phyloP scores from a whole-genome alignment of 345 rosid species.

The Citrus medica region DNA sequence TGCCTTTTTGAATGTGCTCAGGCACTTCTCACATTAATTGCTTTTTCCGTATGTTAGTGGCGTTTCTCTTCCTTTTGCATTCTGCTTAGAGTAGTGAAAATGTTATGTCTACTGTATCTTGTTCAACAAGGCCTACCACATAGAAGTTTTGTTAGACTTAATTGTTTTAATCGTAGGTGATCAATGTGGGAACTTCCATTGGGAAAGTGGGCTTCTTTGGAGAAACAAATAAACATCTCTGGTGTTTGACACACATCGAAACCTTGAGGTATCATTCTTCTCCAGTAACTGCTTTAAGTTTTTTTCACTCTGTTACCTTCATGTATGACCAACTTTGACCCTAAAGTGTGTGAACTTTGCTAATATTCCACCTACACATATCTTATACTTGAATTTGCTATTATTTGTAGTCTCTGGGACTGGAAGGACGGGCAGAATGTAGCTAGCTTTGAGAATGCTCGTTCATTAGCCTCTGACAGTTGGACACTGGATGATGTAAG shows the following conservation, averaged over 20 bases:
- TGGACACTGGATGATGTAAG: conserved; percentile 73
- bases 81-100: not conserved
- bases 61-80: not conserved
- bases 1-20: not conserved
- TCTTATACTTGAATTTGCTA: not conserved
- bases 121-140: not conserved
- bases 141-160: not conserved
- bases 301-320: not conserved
- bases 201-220: conserved; percentile 86
- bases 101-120: not conserved
- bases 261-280: conserved; percentile 59
- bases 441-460: conserved; percentile 70
- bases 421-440: conserved; percentile 63
- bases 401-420: conserved; percentile 63
- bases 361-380: not conserved
- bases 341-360: not conserved
- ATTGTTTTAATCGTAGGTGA: conserved; percentile 49
- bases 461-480: conserved; percentile 67
- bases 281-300: not conserved
- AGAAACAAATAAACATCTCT: conserved; percentile 52
- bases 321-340: not conserved
- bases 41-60: not conserved
- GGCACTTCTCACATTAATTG: not conserved
- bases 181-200: conserved; percentile 85
- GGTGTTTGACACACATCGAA: conserved; percentile 97